Conservation (phyloP, 495 filamentous ascomycete genomes). For the Aspergillus funiculosus region DNA sequence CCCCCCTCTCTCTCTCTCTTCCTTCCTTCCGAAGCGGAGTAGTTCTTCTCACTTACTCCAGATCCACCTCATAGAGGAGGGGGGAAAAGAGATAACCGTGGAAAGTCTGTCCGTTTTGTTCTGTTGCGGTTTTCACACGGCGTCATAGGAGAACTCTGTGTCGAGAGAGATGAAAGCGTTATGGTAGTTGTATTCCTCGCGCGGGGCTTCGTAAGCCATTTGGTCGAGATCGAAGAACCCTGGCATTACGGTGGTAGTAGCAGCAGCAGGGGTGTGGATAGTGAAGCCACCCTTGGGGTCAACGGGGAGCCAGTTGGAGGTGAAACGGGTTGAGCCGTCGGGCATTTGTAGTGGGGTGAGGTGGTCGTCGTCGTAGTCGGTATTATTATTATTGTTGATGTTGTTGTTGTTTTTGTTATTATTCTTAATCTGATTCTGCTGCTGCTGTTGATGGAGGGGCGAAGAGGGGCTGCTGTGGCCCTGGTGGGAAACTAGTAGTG, state of each 20-base stretch:
- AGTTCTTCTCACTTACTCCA: too few relatives aligned
- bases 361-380: not conserved
- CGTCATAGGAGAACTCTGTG: not conserved
- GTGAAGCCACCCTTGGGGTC: conserved; percentile 35
- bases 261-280: conserved; percentile 15
- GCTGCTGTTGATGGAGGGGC: too few relatives aligned
- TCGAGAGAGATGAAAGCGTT: conserved; percentile 11
- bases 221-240: not conserved
- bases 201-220: not conserved
- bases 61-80: too few relatives aligned
- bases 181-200: not conserved
- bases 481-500: too few relatives aligned
- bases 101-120: not conserved
- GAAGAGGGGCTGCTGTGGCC: too few relatives aligned
- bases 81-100: not conserved
- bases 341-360: conserved; percentile 36
- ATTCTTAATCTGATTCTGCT: too few relatives aligned
- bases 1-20: not conserved
- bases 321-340: conserved; percentile 31
- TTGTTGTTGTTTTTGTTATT: not conserved
- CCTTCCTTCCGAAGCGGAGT: too few relatives aligned
- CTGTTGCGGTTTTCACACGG: not conserved
- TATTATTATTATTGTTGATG: not conserved
- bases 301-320: conserved; percentile 36
- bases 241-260: not conserved